Base-by-base conservation (phyloP, 768 basidiomycete genomes). In the Pleurotus platypus region DNA sequence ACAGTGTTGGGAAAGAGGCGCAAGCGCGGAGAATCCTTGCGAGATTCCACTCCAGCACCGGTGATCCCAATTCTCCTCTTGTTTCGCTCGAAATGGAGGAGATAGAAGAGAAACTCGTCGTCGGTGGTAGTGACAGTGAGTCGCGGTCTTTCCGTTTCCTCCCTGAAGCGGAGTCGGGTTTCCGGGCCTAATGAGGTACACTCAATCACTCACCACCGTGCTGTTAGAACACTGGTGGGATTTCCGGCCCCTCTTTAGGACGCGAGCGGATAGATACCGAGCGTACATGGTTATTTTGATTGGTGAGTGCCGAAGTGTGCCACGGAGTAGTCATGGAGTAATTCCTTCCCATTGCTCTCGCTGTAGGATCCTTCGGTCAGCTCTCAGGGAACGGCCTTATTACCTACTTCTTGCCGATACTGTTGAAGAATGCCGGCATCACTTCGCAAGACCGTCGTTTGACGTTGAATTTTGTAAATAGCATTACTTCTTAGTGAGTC, bases 231-330 rank as follows among this genome's bases (percentile, higher is more conserved):
- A 66, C 30, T 83, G 76, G 74, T 84, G 81, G 81, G 81, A 83
- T 63, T 83, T 80, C 70, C 67, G 78, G 40, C 74, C 76, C 9
- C 64, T 83, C 20, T 82, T 84, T 69, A 71, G 67, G 42, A 78
- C 73, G 37, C 67, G 68, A 6, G 75, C 73, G 7, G 75, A 78
- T 64, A 69, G 80, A 50, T 78, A 78, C 64, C 70, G 80, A 18
- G 72, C 77, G 20, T 76, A 74, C 54, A 78, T 83, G 75, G 77
- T 79, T 48, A 75, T 80, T 55, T 67, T 83, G 39, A 79, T 81
- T 47, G 79, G 78, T 75, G 56, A 38, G 65, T 58, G 1, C 22
- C 16, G 13, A 12, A 5, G 3, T 37, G 26, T 20, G 39, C 16
- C 22, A 13, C 38, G 51, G 37, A 42, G 38, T 35, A 54, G 37